These are phyloP conservation scores for Mychonastes homosphaera DNA, from an alignment of 139 green algal genomes.

Conservation along the genomic window DNA sequence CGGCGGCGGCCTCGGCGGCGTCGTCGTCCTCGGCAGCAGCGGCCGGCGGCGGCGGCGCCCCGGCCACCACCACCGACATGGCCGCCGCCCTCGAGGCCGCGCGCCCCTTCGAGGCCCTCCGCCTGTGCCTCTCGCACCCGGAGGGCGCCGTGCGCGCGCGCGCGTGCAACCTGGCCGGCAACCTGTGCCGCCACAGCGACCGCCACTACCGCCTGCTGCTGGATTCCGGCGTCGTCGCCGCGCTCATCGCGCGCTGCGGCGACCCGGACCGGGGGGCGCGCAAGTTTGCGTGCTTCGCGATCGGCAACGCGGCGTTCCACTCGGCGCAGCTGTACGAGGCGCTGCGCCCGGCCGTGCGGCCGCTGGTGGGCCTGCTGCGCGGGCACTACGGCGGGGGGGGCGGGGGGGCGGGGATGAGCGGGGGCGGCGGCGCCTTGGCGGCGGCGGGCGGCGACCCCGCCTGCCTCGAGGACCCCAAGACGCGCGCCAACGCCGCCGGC, in stretches of 20 bases:
- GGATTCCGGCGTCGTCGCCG: conserved; percentile 51
- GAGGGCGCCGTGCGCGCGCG: conserved; percentile 60
- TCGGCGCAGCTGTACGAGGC: conserved; percentile 66
- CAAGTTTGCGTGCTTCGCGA: conserved; percentile 98
- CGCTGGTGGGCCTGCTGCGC: conserved; percentile 68
- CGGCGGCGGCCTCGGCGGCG: too few relatives aligned
- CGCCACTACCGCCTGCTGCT: too few relatives aligned
- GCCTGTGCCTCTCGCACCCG: not conserved
- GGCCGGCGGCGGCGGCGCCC: too few relatives aligned
- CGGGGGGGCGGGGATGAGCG: not conserved
- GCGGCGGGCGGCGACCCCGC: not conserved
- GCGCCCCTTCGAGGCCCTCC: conserved; percentile 5
- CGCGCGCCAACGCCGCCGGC: conserved; percentile 83
- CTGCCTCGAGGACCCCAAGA: conserved; percentile 80
- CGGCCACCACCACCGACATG: conserved; percentile 7
- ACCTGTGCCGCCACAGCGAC: conserved; percentile 83
- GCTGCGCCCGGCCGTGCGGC: conserved; percentile 54
- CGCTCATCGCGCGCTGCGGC: conserved; percentile 71
- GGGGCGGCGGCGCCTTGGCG: not conserved
- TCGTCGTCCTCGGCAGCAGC: not conserved
- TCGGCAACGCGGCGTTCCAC: conserved; percentile 90
- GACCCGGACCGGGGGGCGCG: conserved; percentile 66
- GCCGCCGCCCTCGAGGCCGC: conserved; percentile 27
- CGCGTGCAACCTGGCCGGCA: conserved; percentile 83
- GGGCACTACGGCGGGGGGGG: conserved; percentile 3